These are phyloP conservation scores for Takashimella koratensis DNA, from an alignment of 1,284 basidiomycete species.

Conservation along the genomic window DNA sequence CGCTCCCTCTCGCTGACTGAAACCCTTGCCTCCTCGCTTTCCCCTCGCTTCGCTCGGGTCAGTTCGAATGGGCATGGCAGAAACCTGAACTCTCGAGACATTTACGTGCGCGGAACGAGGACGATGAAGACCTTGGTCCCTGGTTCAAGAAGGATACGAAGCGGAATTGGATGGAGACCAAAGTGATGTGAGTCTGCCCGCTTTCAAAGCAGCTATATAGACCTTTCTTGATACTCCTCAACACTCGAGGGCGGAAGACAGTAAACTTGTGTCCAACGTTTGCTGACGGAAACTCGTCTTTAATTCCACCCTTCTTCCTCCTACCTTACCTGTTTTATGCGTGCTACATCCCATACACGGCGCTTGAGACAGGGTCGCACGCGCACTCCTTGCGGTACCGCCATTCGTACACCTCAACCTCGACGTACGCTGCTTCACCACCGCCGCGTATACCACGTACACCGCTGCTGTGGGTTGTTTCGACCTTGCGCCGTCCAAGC, in stretches of 20 bases:
- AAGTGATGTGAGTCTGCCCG: constrained; percentile 42
- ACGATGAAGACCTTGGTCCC: constrained; percentile 3
- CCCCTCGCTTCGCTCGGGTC: no score
- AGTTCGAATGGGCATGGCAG: constrained; percentile 94
- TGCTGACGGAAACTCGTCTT: no score
- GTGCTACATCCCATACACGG: no score
- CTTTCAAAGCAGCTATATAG: no score
- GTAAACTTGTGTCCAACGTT: no score
- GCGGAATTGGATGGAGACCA: constrained; percentile 37
- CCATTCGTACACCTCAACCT: constrained; percentile 27
- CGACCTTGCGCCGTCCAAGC: no score
- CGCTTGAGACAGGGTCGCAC: constrained; percentile 44
- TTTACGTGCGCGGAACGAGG: constrained; percentile 25
- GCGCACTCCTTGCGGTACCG: constrained; percentile 30
- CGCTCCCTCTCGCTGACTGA: not conserved
- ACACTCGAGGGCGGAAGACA: no score
- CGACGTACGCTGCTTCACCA: constrained; percentile 62
- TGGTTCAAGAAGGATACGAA: constrained; percentile 39
- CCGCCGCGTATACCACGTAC: not conserved
- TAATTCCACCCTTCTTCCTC: no score
- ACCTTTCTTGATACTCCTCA: no score
- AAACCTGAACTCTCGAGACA: constrained; percentile 57
- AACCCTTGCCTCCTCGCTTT: not conserved
- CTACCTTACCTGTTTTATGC: no score
- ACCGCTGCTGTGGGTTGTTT: no score